Percentiles rank a stretch among this genome's conserved stretches.
These are phyloP conservation scores for Castanopsis chinensis DNA, from an alignment of 306 rosid genomes.

Conservation along the genomic window DNA sequence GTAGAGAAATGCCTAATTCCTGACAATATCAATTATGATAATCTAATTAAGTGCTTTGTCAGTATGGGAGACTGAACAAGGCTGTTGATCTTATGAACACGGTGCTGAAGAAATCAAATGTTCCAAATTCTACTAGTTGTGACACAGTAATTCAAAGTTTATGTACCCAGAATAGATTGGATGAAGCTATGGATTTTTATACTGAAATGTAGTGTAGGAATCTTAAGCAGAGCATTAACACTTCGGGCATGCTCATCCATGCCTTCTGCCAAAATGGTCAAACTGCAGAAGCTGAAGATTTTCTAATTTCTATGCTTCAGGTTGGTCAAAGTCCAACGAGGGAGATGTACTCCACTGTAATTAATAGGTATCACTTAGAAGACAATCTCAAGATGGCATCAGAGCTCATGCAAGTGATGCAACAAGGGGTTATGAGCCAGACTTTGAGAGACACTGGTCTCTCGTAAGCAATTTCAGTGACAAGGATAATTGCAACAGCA, in stretches of 20 bases:
- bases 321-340: constrained; percentile 63
- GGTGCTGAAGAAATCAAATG: constrained; percentile 65
- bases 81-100: constrained; percentile 64
- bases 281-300: constrained; percentile 66
- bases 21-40: constrained; percentile 55
- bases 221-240: constrained; percentile 52
- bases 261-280: constrained; percentile 50
- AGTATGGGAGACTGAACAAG: constrained; percentile 46
- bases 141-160: constrained; percentile 55
- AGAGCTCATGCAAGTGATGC: constrained; percentile 74
- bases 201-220: constrained; percentile 59
- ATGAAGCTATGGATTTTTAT: constrained; percentile 57
- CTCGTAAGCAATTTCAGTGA: constrained; percentile 49
- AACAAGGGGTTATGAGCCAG: constrained; percentile 70
- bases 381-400: constrained; percentile 64
- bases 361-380: constrained; percentile 47
- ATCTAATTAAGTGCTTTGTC: constrained; percentile 61
- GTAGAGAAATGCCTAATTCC: constrained; percentile 60
- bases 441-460: constrained; percentile 90
- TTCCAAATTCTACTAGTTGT: constrained; percentile 62
- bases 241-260: constrained; percentile 47
- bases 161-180: constrained; percentile 47
- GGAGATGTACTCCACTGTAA: constrained; percentile 53
- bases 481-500: constrained; percentile 34
- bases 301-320: constrained; percentile 43